Evolutionary conservation across 345 rosid genomes (phyloP).

Genomic region (Litchi chinensis): DNA sequence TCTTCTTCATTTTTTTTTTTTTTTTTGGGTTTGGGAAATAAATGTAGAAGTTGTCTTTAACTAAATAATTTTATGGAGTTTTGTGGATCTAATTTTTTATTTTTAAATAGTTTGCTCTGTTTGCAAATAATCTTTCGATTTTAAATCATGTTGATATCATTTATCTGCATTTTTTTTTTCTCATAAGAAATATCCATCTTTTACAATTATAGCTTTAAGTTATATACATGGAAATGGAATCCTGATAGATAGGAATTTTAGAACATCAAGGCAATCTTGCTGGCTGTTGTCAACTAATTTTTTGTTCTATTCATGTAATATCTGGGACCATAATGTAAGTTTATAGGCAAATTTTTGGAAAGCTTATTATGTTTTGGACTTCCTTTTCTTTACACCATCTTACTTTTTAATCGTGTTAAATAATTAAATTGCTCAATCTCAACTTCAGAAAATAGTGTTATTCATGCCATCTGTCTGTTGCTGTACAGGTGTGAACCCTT

Average conservation of each 20-base stretch:
- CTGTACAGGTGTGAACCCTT: conserved; percentile 89
- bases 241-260: not conserved
- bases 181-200: not conserved
- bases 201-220: not conserved
- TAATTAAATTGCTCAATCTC: conserved; percentile 8
- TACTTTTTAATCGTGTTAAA: not conserved
- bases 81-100: not conserved
- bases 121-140: not conserved
- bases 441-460: conserved; percentile 11
- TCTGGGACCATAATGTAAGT: not conserved
- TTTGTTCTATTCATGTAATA: not conserved
- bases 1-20: no score
- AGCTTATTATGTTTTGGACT: not conserved
- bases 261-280: not conserved
- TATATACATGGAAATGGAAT: no score
- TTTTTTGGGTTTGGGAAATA: no score
- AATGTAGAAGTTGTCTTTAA: not conserved
- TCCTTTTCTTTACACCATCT: not conserved
- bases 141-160: not conserved
- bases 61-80: not conserved
- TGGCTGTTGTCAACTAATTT: not conserved
- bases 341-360: not conserved
- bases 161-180: not conserved
- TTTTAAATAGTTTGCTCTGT: not conserved
- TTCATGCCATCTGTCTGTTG: conserved; percentile 20